Conservation (phyloP, 768 basidiomycete species). For the Lentinula lateritia region DNA sequence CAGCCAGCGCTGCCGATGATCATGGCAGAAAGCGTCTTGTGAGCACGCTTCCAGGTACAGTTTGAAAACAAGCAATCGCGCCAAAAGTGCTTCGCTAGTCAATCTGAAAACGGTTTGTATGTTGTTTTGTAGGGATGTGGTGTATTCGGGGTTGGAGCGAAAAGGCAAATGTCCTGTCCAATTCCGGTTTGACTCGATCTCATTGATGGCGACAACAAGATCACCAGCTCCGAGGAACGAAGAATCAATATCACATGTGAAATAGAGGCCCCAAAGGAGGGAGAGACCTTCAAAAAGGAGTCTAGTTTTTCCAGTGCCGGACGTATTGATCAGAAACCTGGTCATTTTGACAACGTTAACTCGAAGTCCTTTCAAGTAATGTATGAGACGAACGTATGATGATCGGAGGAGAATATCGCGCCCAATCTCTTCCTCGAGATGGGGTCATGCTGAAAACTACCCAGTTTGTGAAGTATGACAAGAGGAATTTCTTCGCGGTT, state of each 20-base stretch:
- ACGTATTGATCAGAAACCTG: neutral
- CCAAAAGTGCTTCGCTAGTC: neutral
- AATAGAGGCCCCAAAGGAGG: constrained; percentile 6
- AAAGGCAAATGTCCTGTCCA: no score
- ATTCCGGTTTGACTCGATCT: no score
- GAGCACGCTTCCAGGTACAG: neutral
- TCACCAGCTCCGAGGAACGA: neutral
- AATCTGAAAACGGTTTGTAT: neutral
- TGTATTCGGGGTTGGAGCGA: no score
- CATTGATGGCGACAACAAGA: neutral
- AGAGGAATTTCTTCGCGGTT: neutral
- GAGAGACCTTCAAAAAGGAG: constrained; percentile 6
- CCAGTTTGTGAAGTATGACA: neutral
- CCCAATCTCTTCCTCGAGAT: neutral
- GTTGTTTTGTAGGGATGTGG: no score
- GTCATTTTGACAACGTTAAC: no score
- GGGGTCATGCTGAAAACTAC: neutral
- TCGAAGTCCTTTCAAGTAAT: no score
- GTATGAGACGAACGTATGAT: neutral
- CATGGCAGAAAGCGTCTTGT: neutral
- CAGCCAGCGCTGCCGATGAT: neutral
- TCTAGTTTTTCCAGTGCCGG: neutral
- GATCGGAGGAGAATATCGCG: neutral
- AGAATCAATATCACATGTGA: constrained; percentile 1
- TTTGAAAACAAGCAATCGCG: neutral